phyloP scores from a whole-genome alignment of 495 filamentous ascomycete genomes.

The Pyrenula massariospora region DNA sequence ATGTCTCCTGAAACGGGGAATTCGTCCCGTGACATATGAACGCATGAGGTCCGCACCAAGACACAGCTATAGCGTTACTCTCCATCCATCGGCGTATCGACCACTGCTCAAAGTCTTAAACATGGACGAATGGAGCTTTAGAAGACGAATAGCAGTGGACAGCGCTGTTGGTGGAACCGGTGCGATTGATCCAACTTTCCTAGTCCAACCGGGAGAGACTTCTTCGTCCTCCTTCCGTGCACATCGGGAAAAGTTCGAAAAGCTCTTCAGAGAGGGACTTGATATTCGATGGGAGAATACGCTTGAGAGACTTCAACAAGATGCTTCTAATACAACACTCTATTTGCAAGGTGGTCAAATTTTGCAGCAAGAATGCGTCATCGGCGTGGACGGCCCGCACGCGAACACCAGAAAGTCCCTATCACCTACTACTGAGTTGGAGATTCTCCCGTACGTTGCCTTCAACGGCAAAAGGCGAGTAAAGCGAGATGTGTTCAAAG shows the following conservation, averaged over 20 bases:
- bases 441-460: constrained; percentile 24
- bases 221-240: constrained; percentile 13
- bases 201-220: neutral
- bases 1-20: constrained; percentile 17
- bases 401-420: constrained; percentile 17
- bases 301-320: constrained; percentile 7
- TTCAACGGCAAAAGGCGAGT: constrained; percentile 25
- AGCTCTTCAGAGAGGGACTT: constrained; percentile 17
- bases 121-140: constrained; percentile 16
- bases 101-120: constrained; percentile 19
- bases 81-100: constrained; percentile 19
- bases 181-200: neutral
- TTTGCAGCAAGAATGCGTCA: constrained; percentile 10
- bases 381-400: constrained; percentile 26
- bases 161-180: constrained; percentile 2
- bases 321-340: constrained; percentile 1
- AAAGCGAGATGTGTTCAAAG: constrained; percentile 7
- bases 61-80: constrained; percentile 22
- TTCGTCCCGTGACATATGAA: constrained; percentile 18
- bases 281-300: constrained; percentile 17
- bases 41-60: constrained; percentile 6
- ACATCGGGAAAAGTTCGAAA: constrained; percentile 17
- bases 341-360: constrained; percentile 8
- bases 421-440: constrained; percentile 9
- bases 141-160: constrained; percentile 14